Conservation (phyloP, 148 eudicot genomes). For the Spergularia bocconei region DNA sequence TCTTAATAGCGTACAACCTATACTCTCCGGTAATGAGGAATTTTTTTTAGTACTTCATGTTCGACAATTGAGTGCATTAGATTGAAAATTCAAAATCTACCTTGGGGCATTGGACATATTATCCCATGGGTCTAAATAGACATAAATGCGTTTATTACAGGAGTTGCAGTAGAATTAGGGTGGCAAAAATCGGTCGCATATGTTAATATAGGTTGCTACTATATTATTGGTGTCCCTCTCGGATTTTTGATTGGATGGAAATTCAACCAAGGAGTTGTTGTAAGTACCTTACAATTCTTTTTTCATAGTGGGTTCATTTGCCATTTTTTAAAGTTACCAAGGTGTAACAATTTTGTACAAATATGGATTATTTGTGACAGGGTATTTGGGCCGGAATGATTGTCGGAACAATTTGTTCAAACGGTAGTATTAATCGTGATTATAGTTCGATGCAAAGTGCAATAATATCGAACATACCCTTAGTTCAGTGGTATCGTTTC, state of each 20-base stretch:
- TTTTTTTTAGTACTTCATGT: too few species aligned
- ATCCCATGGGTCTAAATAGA: too few species aligned
- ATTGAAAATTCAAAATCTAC: too few species aligned
- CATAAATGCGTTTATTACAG: background rate
- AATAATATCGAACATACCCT: too few species aligned
- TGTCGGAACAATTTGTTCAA: slow-evolving; percentile 43
- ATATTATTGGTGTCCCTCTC: slow-evolving; percentile 35
- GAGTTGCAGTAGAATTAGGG: slow-evolving; percentile 40
- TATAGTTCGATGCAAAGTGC: slow-evolving; percentile 32
- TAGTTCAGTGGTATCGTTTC: too few species aligned
- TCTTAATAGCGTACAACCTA: slow-evolving; percentile 52
- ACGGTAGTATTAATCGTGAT: slow-evolving; percentile 40
- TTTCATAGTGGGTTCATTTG: too few species aligned
- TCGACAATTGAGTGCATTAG: too few species aligned
- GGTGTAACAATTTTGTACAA: too few species aligned
- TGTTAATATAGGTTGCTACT: slow-evolving; percentile 34
- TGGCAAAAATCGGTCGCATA: slow-evolving; percentile 40
- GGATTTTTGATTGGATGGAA: slow-evolving; percentile 35
- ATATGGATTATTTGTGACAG: slow-evolving; percentile 20
- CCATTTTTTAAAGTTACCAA: too few species aligned
- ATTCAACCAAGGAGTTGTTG: slow-evolving; percentile 28
- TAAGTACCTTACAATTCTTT: background rate
- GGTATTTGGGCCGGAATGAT: slow-evolving; percentile 61
- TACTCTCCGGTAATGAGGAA: slow-evolving; percentile 32
- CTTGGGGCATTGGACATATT: too few species aligned